A percentile compares a stretch with the other conserved stretches of the same genome.
These are phyloP conservation scores for Apophysomyces trapeziformis DNA, from an alignment of 371 early-diverging fungal species.

Conservation along the genomic window DNA sequence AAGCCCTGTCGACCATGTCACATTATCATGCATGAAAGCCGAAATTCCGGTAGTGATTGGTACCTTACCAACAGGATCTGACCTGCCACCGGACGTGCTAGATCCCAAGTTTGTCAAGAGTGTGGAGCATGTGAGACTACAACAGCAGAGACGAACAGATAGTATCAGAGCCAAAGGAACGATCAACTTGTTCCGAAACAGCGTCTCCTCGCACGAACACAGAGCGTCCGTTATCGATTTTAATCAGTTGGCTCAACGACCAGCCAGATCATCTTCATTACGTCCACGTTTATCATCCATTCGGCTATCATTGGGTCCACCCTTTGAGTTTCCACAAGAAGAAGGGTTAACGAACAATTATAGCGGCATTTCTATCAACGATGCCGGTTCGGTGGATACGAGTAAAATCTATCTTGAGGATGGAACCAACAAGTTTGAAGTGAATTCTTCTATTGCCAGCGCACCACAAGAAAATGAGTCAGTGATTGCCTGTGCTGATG, in stretches of 20 bases:
- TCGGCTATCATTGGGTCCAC: background rate
- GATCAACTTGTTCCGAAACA: background rate
- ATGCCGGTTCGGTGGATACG: no score
- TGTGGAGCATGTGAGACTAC: background rate
- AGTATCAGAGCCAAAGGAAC: conserved; percentile 1
- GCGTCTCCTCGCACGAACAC: background rate
- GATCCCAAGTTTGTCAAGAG: conserved; percentile 19
- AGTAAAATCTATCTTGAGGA: background rate
- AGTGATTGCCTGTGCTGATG: background rate
- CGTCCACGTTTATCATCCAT: background rate
- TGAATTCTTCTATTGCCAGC: background rate
- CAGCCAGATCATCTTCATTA: background rate
- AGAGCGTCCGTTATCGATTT: background rate
- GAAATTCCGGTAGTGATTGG: conserved; percentile 25
- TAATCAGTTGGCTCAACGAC: background rate
- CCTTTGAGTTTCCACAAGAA: background rate
- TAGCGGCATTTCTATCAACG: no score
- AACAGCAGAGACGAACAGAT: background rate
- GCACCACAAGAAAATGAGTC: background rate
- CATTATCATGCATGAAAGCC: conserved; percentile 16
- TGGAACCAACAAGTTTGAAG: background rate
- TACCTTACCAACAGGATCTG: conserved; percentile 16
- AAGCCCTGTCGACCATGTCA: background rate
- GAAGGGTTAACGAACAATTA: background rate
- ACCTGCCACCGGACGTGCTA: conserved; percentile 12